Evolutionary conservation across 202 grass and related monocot species (phyloP).

Genomic region (Musa balbisiana): DNA sequence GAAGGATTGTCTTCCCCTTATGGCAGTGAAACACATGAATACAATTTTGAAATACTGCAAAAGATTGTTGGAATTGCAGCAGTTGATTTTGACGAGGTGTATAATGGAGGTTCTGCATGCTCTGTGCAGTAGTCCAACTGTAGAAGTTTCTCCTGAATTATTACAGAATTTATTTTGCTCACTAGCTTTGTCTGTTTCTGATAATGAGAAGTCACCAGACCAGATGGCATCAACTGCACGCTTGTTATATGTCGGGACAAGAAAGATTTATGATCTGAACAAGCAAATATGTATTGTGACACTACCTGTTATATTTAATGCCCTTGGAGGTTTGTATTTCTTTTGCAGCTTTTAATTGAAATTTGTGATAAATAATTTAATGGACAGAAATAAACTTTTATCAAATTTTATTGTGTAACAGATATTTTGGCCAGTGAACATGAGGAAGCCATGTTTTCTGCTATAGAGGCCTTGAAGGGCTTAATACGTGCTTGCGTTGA

Average conservation of each 20-base stretch:
- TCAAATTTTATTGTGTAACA: conserved; percentile 27
- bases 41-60: conserved; percentile 67
- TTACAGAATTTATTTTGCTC: conserved; percentile 69
- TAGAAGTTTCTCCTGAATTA: conserved; percentile 51
- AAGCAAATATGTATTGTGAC: conserved; percentile 58
- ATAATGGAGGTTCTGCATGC: conserved; percentile 75
- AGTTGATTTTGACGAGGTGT: conserved; percentile 50
- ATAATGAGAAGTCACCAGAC: conserved; percentile 74
- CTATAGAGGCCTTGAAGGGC: conserved; percentile 56
- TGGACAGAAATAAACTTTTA: not conserved
- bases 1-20: conserved; percentile 63
- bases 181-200: conserved; percentile 49
- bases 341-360: conserved; percentile 19
- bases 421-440: conserved; percentile 88
- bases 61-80: conserved; percentile 50
- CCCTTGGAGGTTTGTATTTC: conserved; percentile 64
- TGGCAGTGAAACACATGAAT: conserved; percentile 64
- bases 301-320: conserved; percentile 64
- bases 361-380: not conserved
- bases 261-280: conserved; percentile 58
- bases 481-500: conserved; percentile 64
- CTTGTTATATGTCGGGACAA: conserved; percentile 55
- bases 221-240: conserved; percentile 64
- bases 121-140: conserved; percentile 47
- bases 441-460: conserved; percentile 81